These are phyloP conservation scores for Apiospora sp. DNA, from an alignment of 2,329 filamentous ascomycete species.

Conservation along the genomic window DNA sequence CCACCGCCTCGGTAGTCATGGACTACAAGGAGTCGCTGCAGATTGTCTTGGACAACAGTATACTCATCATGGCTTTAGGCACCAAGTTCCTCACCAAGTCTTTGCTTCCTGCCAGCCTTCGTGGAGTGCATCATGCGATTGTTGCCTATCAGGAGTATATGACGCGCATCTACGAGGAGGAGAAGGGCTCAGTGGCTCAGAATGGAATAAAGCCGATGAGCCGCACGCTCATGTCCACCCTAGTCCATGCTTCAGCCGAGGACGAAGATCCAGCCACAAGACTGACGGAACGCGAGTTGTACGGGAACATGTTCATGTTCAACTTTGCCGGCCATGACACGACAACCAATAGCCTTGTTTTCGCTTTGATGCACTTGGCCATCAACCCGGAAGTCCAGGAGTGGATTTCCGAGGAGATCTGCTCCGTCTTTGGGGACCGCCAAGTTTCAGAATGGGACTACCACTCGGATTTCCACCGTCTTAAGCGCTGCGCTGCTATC, in stretches of 20 bases:
- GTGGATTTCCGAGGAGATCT: constrained; percentile 53
- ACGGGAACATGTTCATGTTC: constrained; percentile 57
- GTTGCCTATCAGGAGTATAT: constrained; percentile 39
- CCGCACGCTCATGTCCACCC: constrained; percentile 29
- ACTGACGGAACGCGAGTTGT: constrained; percentile 52
- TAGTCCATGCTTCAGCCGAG: constrained; percentile 37
- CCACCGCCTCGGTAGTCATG: background rate
- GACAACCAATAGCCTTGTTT: constrained; percentile 54
- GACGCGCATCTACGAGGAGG: constrained; percentile 41
- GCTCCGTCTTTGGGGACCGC: constrained; percentile 21
- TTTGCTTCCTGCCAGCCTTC: constrained; percentile 34
- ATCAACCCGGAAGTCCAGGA: constrained; percentile 52
- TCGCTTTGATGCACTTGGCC: constrained; percentile 52
- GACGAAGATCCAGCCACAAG: constrained; percentile 33
- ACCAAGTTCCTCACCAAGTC: constrained; percentile 33
- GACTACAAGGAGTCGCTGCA: constrained; percentile 41
- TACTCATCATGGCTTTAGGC: constrained; percentile 41
- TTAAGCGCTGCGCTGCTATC: background rate
- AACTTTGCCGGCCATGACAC: constrained; percentile 62
- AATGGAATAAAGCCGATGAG: constrained; percentile 26
- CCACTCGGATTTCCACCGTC: background rate
- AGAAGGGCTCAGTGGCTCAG: constrained; percentile 35
- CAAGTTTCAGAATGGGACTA: background rate
- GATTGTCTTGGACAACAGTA: constrained; percentile 40
- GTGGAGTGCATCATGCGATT: constrained; percentile 35